A percentile compares a stretch with the other conserved stretches of the same genome.
These are phyloP conservation scores for Hypoxylon sp. DNA, from an alignment of 2,329 filamentous ascomycete species.

Conservation along the genomic window DNA sequence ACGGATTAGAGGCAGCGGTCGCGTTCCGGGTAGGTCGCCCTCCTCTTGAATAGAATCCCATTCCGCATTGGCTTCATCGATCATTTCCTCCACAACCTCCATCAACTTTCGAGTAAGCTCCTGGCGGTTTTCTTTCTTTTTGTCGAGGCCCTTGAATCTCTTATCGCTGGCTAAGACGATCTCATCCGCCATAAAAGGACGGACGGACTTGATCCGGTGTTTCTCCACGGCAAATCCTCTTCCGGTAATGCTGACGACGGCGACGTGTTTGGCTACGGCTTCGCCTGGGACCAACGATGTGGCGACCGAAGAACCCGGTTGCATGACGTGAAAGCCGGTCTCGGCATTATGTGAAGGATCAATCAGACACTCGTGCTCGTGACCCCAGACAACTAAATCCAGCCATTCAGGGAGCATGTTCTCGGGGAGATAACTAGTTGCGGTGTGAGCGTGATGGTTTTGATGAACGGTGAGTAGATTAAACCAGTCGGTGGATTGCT, in stretches of 20 bases:
- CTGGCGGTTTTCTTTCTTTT: conserved; percentile 83
- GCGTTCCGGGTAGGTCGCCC: conserved; percentile 66
- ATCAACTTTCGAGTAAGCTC: conserved; percentile 83
- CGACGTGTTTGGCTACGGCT: conserved; percentile 89
- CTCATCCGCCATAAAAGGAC: conserved; percentile 90
- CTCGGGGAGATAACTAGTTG: conserved; percentile 94
- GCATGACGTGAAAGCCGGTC: conserved; percentile 94
- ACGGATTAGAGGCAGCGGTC: conserved; percentile 85
- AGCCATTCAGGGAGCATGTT: conserved; percentile 92
- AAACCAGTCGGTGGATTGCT: conserved; percentile 91
- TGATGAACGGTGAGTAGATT: conserved; percentile 96
- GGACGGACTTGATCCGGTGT: conserved; percentile 85
- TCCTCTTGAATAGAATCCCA: conserved; percentile 84
- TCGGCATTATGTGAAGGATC: conserved; percentile 85
- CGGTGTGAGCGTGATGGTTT: conserved; percentile 91
- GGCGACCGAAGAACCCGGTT: conserved; percentile 94
- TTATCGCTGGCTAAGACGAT: conserved; percentile 81
- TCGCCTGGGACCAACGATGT: conserved; percentile 93
- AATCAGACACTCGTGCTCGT: conserved; percentile 96
- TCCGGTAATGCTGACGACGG: conserved; percentile 85
- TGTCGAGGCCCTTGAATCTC: conserved; percentile 80
- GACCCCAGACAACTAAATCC: conserved; percentile 94
- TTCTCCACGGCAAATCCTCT: conserved; percentile 84
- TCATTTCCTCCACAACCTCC: conserved; percentile 84
- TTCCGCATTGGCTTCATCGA: conserved; percentile 82